phyloP scores from a whole-genome alignment of 345 rosid genomes.

The Gynandropsis gynandra region DNA sequence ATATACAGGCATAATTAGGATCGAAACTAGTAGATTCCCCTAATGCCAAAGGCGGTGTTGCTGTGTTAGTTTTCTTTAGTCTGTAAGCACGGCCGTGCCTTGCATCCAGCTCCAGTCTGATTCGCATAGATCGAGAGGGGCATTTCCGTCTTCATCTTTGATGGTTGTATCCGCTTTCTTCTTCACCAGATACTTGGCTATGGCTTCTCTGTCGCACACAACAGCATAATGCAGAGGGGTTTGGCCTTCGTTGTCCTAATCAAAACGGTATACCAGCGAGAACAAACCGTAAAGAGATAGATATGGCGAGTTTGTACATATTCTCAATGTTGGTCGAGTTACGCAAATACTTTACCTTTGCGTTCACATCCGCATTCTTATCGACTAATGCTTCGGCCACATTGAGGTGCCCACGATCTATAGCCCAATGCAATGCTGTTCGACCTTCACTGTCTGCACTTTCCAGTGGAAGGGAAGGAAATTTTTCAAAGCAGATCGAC shows the following conservation, averaged over 20 bases:
- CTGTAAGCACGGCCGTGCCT: not conserved
- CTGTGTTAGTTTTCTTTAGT: too few relatives aligned
- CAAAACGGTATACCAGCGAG: conserved; percentile 15
- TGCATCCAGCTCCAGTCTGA: conserved; percentile 63
- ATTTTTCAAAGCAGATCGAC: not conserved
- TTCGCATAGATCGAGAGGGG: conserved; percentile 60
- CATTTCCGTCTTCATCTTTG: conserved; percentile 64
- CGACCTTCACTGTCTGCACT: conserved; percentile 84
- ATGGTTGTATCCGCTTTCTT: conserved; percentile 53
- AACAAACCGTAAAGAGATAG: not conserved
- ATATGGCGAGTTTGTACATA: not conserved
- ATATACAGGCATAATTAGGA: too few relatives aligned
- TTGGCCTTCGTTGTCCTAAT: conserved; percentile 90
- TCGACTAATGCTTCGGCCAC: conserved; percentile 50
- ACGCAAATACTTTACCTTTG: too few relatives aligned
- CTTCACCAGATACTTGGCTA: conserved; percentile 68
- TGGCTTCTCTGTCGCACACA: conserved; percentile 71
- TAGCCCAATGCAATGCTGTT: conserved; percentile 94
- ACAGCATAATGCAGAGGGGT: conserved; percentile 85
- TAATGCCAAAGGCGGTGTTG: too few relatives aligned
- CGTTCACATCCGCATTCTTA: conserved; percentile 64
- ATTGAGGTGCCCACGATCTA: conserved; percentile 70
- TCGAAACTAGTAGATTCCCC: too few relatives aligned
- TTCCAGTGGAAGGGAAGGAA: not conserved
- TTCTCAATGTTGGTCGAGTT: too few relatives aligned